phyloP scores from a whole-genome alignment of 2,329 filamentous ascomycete genomes.

The Colletotrichum spaethianum region DNA sequence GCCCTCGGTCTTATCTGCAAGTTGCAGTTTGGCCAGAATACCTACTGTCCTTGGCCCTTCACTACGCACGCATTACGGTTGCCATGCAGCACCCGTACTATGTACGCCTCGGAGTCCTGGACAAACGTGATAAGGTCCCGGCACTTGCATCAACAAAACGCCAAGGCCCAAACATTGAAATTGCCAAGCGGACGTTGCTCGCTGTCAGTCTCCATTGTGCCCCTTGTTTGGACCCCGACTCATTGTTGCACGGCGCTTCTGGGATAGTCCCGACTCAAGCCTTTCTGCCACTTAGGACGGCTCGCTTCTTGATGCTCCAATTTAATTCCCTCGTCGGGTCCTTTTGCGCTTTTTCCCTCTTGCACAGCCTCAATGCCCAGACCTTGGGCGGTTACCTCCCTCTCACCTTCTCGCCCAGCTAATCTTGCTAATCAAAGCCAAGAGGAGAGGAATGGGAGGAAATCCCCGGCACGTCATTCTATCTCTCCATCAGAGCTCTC shows the following conservation, averaged over 20 bases:
- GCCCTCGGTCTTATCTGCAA: conserved; percentile 7
- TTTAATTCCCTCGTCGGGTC: conserved; percentile 38
- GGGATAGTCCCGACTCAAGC: conserved; percentile 37
- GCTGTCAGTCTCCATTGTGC: conserved; percentile 26
- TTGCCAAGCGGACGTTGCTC: conserved; percentile 24
- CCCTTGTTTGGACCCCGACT: conserved; percentile 31
- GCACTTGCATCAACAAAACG: conserved; percentile 30
- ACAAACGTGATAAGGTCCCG: conserved; percentile 26
- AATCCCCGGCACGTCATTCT: conserved; percentile 34
- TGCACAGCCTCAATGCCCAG: conserved; percentile 42
- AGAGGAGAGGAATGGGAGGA: conserved; percentile 22
- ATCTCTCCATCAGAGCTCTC: conserved; percentile 18
- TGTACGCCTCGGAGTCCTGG: background rate
- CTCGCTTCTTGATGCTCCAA: conserved; percentile 38
- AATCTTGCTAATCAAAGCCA: conserved; percentile 38
- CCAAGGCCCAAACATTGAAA: conserved; percentile 26
- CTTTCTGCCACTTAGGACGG: conserved; percentile 15
- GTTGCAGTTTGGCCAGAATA: background rate
- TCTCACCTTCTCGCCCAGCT: conserved; percentile 27
- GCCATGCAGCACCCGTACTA: background rate
- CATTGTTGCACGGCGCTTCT: conserved; percentile 16
- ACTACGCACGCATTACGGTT: background rate
- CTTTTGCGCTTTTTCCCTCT: conserved; percentile 36
- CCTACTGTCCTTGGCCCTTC: background rate
- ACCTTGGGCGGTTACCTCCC: conserved; percentile 35